Conservation (phyloP, 2,329 filamentous ascomycete species). For the Talaromyces sp. region DNA sequence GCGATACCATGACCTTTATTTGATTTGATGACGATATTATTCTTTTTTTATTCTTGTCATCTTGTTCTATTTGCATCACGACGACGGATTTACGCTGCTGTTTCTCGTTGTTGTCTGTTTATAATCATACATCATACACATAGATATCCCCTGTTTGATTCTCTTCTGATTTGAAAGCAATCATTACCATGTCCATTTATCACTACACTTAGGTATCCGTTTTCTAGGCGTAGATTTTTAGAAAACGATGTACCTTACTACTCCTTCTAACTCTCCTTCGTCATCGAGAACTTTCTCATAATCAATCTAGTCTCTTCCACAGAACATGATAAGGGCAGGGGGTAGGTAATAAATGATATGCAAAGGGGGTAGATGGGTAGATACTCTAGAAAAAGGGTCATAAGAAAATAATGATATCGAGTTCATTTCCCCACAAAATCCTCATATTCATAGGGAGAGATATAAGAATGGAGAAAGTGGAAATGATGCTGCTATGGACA, state of each 20-base stretch:
- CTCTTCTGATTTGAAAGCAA: neutral
- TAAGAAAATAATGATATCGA: neutral
- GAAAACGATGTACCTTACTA: neutral
- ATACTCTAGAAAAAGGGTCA: neutral
- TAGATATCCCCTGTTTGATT: conserved; percentile 17
- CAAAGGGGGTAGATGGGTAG: neutral
- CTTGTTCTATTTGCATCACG: neutral
- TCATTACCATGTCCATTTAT: neutral
- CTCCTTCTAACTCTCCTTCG: neutral
- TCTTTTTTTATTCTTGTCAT: neutral
- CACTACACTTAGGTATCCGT: no score
- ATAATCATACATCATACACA: conserved; percentile 9
- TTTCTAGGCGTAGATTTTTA: neutral
- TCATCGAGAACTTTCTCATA: neutral
- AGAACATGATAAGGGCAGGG: neutral
- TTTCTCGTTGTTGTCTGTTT: neutral
- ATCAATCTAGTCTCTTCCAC: conserved; percentile 9
- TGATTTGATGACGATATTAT: conserved; percentile 7
- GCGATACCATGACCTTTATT: conserved; percentile 2
- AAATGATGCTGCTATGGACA: conserved; percentile 17
- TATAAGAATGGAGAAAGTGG: conserved; percentile 4
- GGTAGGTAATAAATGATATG: neutral
- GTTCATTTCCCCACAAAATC: neutral
- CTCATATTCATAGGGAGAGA: neutral
- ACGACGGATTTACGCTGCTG: neutral